These are phyloP conservation scores for Crithidia expoeki DNA, from an alignment of 208 protist genomes.

Conservation along the genomic window DNA sequence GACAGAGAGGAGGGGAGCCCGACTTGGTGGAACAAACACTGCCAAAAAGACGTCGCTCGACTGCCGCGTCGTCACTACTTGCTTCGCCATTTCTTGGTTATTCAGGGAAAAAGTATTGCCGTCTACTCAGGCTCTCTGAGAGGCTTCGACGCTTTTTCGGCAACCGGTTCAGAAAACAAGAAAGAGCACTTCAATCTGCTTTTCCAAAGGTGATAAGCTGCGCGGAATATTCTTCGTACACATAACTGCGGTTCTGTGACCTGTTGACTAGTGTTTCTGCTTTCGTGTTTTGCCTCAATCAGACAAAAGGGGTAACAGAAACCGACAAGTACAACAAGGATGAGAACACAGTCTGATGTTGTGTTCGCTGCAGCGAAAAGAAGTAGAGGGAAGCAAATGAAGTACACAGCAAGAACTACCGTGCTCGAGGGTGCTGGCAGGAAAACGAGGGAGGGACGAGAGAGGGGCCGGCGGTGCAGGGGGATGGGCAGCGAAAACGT, in stretches of 20 bases:
- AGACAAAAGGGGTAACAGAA: neutral
- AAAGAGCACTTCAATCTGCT: no score
- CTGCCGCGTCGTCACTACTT: neutral
- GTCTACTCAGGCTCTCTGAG: no score
- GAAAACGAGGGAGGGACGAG: no score
- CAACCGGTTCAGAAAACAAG: no score
- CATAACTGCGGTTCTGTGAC: neutral
- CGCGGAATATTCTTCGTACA: neutral
- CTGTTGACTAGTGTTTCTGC: neutral
- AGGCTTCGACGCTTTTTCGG: no score
- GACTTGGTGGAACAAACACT: neutral
- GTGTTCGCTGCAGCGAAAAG: no score
- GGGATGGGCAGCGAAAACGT: no score
- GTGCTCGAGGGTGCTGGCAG: no score
- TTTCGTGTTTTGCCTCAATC: neutral
- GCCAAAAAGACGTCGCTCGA: neutral
- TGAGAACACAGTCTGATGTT: slow-evolving; percentile 2
- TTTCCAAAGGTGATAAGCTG: neutral
- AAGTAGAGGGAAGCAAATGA: no score
- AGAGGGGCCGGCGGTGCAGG: no score
- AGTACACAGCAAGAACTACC: no score
- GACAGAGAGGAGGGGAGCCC: no score
- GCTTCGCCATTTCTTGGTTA: neutral
- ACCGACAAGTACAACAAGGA: slow-evolving; percentile 9
- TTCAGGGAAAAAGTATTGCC: neutral